Base-by-base conservation (phyloP, 2,329 filamentous ascomycete genomes). In the Fusarium sp. region DNA sequence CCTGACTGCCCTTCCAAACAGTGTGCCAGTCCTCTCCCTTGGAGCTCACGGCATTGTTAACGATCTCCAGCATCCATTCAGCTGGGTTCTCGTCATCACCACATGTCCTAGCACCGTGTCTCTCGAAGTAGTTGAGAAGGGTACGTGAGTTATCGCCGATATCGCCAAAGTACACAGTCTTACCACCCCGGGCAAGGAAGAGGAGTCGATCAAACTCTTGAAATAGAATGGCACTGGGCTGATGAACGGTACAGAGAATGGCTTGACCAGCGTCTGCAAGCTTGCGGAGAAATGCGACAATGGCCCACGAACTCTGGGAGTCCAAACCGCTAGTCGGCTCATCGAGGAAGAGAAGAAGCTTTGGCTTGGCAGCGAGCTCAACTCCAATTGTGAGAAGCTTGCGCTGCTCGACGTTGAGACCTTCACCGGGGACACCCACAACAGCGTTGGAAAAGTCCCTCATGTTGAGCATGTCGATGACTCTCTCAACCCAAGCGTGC, bases 61-160 rank as follows among this genome's bases (percentile, higher is more conserved):
- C 82, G 18, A 85, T 78, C 69, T 87, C 84, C 9, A 94, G 84
- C 88, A 94, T 93, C 81, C 88, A 94, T 79, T 94, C 92, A 3
- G 92, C 92, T 0, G 92, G 91, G 71, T 94, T 94, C 65, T 91
- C 90, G 1, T 88, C 84, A 3, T 84, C 78, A 11, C 82, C 84
- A 62, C 91, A 92, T 47, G 81, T 79, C 5, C 87, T 82, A 2
- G 87, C 90, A 7, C 91, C 91, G 58, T 91, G 87, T 13, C 78
- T 74, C 74, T 90, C 87, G 62, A 94, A 94, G 77, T 91, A 91
- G 43, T 83, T 80, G 2, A 88, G 83, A 52, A 92, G 78, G 0
- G 81, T 87, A 5, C 80, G 80, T 0, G 88, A 90, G 68, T 89
- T 85, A 1, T 85, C 73, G 1, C 90, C 90, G 43, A 92, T 88